Percentiles rank a stretch among this genome's conserved stretches.
phyloP scores from a whole-genome alignment of 441 rosid species.

The Rhodomyrtus psidioides region DNA sequence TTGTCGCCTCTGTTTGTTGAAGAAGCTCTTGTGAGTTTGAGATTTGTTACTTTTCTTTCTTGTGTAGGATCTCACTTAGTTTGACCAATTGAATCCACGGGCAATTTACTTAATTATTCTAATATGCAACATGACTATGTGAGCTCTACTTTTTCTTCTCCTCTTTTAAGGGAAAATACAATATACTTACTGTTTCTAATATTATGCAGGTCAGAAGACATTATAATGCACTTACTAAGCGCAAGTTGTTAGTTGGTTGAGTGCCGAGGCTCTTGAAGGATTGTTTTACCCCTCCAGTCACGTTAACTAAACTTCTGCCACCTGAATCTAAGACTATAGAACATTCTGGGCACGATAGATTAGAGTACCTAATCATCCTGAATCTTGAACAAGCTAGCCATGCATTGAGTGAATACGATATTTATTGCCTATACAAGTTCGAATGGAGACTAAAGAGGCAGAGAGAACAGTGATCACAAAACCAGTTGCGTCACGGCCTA shows the following conservation, averaged over 20 bases:
- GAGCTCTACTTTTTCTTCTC: neutral
- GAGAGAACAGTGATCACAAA: slow-evolving; percentile 58
- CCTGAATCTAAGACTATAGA: neutral
- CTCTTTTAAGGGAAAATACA: neutral
- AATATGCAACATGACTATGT: neutral
- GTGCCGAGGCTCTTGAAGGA: neutral
- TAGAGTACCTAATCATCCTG: neutral
- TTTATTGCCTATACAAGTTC: neutral
- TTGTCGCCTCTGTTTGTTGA: neutral
- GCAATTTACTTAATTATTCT: neutral
- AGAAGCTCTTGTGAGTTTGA: neutral
- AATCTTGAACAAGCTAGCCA: neutral
- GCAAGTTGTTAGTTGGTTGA: neutral
- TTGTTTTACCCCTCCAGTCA: neutral
- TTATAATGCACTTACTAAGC: neutral
- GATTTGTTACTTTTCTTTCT: neutral
- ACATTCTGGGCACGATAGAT: neutral
- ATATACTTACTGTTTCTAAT: neutral
- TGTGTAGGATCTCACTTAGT: neutral
- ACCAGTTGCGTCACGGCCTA: slow-evolving; percentile 88
- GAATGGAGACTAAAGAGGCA: slow-evolving; percentile 66
- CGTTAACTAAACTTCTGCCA: neutral
- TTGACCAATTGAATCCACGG: neutral
- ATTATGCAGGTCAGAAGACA: neutral
- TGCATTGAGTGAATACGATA: neutral